Base-by-base conservation (phyloP, 148 eudicot genomes). In the Nepenthes mirabilis region DNA sequence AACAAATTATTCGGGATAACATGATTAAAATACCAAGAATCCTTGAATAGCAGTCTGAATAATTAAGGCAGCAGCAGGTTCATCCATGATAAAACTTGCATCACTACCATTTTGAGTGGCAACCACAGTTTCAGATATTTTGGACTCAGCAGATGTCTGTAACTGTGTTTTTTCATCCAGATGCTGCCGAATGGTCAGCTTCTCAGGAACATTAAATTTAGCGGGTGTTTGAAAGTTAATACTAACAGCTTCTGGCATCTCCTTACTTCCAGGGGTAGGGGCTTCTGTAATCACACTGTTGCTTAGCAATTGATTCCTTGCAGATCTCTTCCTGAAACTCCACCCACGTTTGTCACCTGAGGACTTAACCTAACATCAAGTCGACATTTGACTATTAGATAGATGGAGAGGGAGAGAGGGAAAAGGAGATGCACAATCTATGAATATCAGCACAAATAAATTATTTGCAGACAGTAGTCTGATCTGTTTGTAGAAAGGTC, bases 241-340 rank as follows among this genome's bases (percentile, higher is more conserved):
- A 75, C 37, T 61, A 67, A 55, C 70, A 68, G 75, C 58, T 69
- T 78, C 83, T 47, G 81, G 70, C 66, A 57, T 55, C 61, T 75
- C 93, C 78, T 86, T 90, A 65, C 63, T 74, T 14, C 65, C 72
- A 64, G 77, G 57, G 63, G 83, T 61, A 14, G 84, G 55, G 23
- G 65, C 48, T 69, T 87, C 87, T 34, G 87, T 58, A 50, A 57
- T 73, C 59, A 78, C 85, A 62, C 65, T 77, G 79, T 78, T 87
- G 77, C 79, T 84, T 67, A 84, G 70, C 51, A 91, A 81, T 53
- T 82, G 80, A 74, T 87, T 93, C 57, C 82, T 73, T 51, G 86
- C 73, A 65, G 93, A 83, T 78, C 75, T 83, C 67, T 91, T 91
- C 56, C 88, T 72, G 37, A 91, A 91, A 80, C 93, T 88, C 97